Evolutionary conservation across 2,329 filamentous ascomycete species (phyloP).

Genomic region (Colletotrichum salicis): DNA sequence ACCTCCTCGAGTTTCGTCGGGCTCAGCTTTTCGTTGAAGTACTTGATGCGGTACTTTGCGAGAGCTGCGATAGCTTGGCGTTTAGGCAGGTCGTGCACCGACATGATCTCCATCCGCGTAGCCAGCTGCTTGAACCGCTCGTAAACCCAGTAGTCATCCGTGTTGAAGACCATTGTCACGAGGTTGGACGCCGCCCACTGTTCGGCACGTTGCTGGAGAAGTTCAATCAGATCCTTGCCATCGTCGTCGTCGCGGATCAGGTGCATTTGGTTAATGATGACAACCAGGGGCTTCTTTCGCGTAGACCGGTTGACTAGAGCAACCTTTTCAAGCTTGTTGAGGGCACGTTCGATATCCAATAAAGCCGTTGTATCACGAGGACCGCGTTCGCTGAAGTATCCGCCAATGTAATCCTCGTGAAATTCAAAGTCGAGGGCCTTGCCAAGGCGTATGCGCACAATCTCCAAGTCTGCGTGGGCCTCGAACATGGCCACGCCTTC

Average conservation of each 20-base stretch:
- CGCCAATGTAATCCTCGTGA: slow-evolving; percentile 97
- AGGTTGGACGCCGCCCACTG: slow-evolving; percentile 94
- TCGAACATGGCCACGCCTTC: slow-evolving; percentile 95
- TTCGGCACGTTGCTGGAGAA: slow-evolving; percentile 94
- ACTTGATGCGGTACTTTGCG: slow-evolving; percentile 81
- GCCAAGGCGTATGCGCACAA: slow-evolving; percentile 91
- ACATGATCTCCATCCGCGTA: slow-evolving; percentile 93
- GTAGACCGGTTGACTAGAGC: slow-evolving; percentile 76
- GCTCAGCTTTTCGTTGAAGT: slow-evolving; percentile 72
- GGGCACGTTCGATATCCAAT: slow-evolving; percentile 92
- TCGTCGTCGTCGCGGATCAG: slow-evolving; percentile 91
- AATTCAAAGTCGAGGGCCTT: slow-evolving; percentile 97
- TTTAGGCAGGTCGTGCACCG: slow-evolving; percentile 85
- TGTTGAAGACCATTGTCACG: slow-evolving; percentile 93
- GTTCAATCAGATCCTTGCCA: slow-evolving; percentile 90
- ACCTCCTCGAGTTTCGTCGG: slow-evolving; percentile 74
- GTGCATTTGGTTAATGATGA: slow-evolving; percentile 96
- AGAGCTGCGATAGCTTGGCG: slow-evolving; percentile 80
- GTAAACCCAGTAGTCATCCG: slow-evolving; percentile 98
- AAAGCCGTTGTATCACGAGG: slow-evolving; percentile 92
- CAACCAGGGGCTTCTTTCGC: slow-evolving; percentile 77
- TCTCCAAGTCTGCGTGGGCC: slow-evolving; percentile 92
- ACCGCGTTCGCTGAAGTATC: slow-evolving; percentile 92
- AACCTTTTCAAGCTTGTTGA: slow-evolving; percentile 98
- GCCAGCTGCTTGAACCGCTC: slow-evolving; percentile 92